A percentile compares a stretch with the other conserved stretches of the same genome.
Evolutionary conservation across 441 rosid species (phyloP).

Genomic region (Kokia cookei): DNA sequence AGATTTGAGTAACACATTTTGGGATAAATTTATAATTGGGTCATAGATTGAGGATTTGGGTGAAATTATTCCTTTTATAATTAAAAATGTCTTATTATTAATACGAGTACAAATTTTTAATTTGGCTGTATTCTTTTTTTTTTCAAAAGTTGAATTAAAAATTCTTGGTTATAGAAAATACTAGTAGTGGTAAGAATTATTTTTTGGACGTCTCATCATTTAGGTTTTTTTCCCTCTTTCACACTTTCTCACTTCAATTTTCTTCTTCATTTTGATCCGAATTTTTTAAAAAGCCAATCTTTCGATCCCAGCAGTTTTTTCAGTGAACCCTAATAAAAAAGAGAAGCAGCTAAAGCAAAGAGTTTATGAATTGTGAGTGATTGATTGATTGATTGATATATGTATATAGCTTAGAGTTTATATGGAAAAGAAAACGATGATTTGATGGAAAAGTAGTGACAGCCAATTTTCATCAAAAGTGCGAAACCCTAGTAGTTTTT

Average conservation of each 20-base stretch:
- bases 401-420: not conserved
- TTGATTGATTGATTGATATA: not conserved
- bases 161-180: not conserved
- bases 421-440: not conserved
- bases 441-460: not conserved
- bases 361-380: not conserved
- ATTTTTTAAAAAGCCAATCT: not conserved
- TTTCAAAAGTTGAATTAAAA: not conserved
- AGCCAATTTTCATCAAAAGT: not conserved
- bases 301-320: not conserved
- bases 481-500: not conserved
- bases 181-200: not conserved
- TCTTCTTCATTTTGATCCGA: not conserved
- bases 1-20: too few species aligned
- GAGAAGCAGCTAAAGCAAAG: not conserved
- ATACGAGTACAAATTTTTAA: not conserved
- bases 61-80: too few species aligned
- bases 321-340: not conserved
- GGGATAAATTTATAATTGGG: too few species aligned
- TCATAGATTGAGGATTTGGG: too few species aligned
- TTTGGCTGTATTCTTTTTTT: not conserved
- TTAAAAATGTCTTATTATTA: too few species aligned
- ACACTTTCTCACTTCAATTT: not conserved
- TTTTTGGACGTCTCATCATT: slow-evolving; percentile 44
- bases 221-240: not conserved